Conservation (phyloP, 139 green algal species). For the Micromonas commoda region DNA sequence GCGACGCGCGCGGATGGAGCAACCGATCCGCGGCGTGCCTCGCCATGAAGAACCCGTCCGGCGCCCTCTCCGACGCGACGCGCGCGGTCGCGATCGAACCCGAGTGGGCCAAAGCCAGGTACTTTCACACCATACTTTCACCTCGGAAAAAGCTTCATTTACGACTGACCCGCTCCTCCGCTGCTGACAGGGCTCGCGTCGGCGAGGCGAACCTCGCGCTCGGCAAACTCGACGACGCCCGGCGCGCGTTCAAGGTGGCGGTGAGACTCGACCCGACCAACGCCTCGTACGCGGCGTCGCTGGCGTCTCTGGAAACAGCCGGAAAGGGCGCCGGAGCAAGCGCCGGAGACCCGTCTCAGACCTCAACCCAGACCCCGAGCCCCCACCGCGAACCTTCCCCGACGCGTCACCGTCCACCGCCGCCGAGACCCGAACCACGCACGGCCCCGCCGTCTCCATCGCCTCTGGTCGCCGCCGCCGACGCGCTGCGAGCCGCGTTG, state of each 20-base stretch:
- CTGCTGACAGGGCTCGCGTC: conserved; percentile 17
- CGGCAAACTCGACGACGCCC: background rate
- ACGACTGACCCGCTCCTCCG: too few species aligned
- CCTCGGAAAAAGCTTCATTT: too few species aligned
- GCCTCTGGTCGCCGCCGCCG: too few species aligned
- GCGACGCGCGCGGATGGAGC: conserved; percentile 15
- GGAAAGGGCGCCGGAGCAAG: too few species aligned
- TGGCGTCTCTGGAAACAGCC: background rate
- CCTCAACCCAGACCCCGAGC: too few species aligned
- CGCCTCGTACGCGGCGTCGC: background rate
- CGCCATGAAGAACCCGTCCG: background rate
- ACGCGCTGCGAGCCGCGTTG: too few species aligned
- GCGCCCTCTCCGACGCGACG: conserved; percentile 19
- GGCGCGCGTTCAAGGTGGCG: background rate
- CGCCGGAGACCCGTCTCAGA: too few species aligned
- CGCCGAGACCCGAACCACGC: too few species aligned
- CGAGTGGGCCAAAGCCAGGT: conserved; percentile 24
- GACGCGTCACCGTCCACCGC: too few species aligned
- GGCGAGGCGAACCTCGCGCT: conserved; percentile 6
- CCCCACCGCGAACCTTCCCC: too few species aligned
- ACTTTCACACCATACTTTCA: too few species aligned
- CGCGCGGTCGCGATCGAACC: conserved; percentile 16
- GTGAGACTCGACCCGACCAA: background rate
- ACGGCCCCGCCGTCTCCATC: too few species aligned
- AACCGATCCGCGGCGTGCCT: conserved; percentile 27